Evolutionary conservation across 2,329 filamentous ascomycete species (phyloP), one percentile per base, ranked within the genome.

Genomic region (Microsporum audouinii): DNA sequence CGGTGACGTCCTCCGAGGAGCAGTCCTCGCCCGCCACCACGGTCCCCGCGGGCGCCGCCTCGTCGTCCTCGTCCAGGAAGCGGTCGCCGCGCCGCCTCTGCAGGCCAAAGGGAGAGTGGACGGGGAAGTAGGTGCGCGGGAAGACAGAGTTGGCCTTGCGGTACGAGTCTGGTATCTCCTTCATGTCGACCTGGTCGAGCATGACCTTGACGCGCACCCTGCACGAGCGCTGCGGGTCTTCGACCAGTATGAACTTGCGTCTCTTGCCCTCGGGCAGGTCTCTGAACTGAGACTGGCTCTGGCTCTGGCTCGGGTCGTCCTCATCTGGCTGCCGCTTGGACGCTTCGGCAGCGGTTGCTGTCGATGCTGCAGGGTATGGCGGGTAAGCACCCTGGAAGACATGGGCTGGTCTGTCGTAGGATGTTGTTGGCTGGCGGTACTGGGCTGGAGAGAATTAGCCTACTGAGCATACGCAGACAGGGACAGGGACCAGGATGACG

Each of bases 161-260:
- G 77, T 96, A 96, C 14, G 89, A 94, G 73, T 97, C 92, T 1
- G 92, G 92, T 70, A 97, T 95, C 75, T 97, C 92, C 69, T 91
- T 88, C 78, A 94, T 95, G 72, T 96, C 88, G 67, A 96, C 91
- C 51, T 87, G 86, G 70, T 96, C 90, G n/a, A 99, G 84, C 65
- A 88, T 94, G 58, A 96, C 91, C 64, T 91, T 88, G 53, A 97
- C 91, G 14, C 92, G 86, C 1, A 96, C 86, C 47, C 91, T 84
- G 58, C 84, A 87, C 59, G 87, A 88, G 39, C 89, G 87, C 64
- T 91, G 88, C 59, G 84, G 86, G 72, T 97, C 92, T 66, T 96
- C 91, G 33, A 97, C 91, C 7, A 97, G 83, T 67, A 97, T 96
- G 74, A 97, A 97, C 75, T 96, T 97, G 71, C 92, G 88, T 70